These are phyloP conservation scores for Scutellaria baicalensis DNA, from an alignment of 257 asterid species.

Conservation along the genomic window DNA sequence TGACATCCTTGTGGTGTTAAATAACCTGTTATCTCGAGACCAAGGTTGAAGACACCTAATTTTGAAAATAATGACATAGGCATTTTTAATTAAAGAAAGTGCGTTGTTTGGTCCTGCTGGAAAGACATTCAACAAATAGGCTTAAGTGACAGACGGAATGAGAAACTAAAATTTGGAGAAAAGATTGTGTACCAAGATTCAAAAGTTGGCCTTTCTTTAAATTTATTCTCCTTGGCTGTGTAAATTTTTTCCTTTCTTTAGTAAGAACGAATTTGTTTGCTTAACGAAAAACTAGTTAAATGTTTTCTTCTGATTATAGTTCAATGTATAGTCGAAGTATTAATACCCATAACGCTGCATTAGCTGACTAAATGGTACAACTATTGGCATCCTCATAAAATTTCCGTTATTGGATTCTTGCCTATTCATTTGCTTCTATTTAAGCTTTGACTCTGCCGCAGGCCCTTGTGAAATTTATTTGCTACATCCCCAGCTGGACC, in stretches of 20 bases:
- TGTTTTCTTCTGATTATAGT: neutral
- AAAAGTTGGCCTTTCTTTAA: neutral
- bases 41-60: neutral
- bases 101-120: neutral
- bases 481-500: constrained; percentile 3
- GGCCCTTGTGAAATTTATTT: constrained; percentile 1
- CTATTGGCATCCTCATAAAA: neutral
- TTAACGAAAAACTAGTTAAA: no score
- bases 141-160: neutral
- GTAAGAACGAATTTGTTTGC: no score
- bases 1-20: neutral
- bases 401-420: neutral
- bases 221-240: neutral
- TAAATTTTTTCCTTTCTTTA: neutral
- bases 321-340: neutral
- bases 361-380: neutral
- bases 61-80: neutral
- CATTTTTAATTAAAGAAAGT: neutral
- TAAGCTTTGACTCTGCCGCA: constrained; percentile 2
- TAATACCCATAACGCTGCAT: neutral
- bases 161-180: neutral
- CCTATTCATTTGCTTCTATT: neutral
- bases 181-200: neutral
- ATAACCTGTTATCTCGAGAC: neutral
- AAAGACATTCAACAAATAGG: neutral